Evolutionary conservation across 305 asterid genomes (phyloP).

Genomic region (Galium porrigens): DNA sequence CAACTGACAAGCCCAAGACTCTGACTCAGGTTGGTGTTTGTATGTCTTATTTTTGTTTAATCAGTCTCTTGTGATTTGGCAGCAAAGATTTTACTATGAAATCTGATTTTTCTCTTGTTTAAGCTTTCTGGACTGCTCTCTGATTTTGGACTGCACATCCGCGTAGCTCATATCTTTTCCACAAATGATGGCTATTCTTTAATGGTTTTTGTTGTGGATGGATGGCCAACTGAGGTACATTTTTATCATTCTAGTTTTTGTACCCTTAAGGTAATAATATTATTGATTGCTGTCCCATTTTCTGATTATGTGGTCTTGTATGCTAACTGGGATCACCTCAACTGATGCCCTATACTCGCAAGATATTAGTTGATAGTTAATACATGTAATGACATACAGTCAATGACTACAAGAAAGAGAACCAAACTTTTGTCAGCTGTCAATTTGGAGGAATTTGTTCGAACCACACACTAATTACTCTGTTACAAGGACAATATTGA

Average conservation of each 20-base stretch:
- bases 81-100: not conserved
- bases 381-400: not conserved
- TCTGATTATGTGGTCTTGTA: not conserved
- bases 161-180: slow-evolving; percentile 96
- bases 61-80: not conserved
- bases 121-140: slow-evolving; percentile 97
- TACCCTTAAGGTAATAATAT: not conserved
- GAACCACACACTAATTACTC: slow-evolving; percentile 11
- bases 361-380: not conserved
- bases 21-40: slow-evolving; percentile 58
- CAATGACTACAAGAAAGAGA: not conserved
- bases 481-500: slow-evolving; percentile 23
- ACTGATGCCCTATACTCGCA: not conserved
- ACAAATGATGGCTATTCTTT: slow-evolving; percentile 82
- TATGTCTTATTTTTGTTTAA: not conserved
- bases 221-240: slow-evolving; percentile 81
- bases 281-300: not conserved
- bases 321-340: not conserved
- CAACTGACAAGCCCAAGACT: slow-evolving; percentile 84
- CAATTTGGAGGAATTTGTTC: no score
- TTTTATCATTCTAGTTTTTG: slow-evolving; percentile 2
- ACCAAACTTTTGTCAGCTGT: slow-evolving; percentile 6
- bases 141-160: slow-evolving; percentile 83
- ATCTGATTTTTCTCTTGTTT: slow-evolving; percentile 18
- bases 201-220: slow-evolving; percentile 89